Evolutionary conservation across 345 rosid species (phyloP).

Genomic region (Populus ilicifolia): DNA sequence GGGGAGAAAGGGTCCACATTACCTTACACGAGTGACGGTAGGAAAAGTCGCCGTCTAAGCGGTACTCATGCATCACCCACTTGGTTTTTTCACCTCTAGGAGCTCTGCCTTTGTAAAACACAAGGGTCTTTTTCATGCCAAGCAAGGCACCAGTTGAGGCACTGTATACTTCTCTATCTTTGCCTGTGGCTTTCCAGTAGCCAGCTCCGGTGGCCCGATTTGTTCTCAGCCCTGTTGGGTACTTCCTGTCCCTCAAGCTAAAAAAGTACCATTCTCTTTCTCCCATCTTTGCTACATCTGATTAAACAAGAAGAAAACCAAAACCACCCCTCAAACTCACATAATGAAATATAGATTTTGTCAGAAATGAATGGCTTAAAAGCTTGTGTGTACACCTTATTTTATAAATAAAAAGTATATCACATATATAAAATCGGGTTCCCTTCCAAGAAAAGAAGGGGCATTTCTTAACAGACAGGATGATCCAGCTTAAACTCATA

Average conservation of each 20-base stretch:
- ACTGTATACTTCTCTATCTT: conserved; percentile 66
- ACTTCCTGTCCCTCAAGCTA: conserved; percentile 84
- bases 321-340: not conserved
- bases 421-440: too few relatives aligned
- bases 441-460: not conserved
- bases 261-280: conserved; percentile 89
- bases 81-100: conserved; percentile 87
- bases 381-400: not conserved
- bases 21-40: conserved; percentile 84
- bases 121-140: conserved; percentile 89
- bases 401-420: too few relatives aligned
- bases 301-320: not conserved
- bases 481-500: not conserved
- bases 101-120: conserved; percentile 83
- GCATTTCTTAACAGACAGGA: not conserved
- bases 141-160: conserved; percentile 50
- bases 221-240: conserved; percentile 84
- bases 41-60: conserved; percentile 70
- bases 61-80: conserved; percentile 98
- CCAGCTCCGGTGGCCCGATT: conserved; percentile 88
- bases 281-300: conserved; percentile 83
- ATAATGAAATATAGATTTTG: not conserved
- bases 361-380: not conserved
- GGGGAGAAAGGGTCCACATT: conserved; percentile 5
- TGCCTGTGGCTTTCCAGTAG: conserved; percentile 93